A percentile compares a stretch with the other conserved stretches of the same genome.
These are phyloP conservation scores for Marasmius fiardii DNA, from an alignment of 1,284 basidiomycete species.

Conservation along the genomic window DNA sequence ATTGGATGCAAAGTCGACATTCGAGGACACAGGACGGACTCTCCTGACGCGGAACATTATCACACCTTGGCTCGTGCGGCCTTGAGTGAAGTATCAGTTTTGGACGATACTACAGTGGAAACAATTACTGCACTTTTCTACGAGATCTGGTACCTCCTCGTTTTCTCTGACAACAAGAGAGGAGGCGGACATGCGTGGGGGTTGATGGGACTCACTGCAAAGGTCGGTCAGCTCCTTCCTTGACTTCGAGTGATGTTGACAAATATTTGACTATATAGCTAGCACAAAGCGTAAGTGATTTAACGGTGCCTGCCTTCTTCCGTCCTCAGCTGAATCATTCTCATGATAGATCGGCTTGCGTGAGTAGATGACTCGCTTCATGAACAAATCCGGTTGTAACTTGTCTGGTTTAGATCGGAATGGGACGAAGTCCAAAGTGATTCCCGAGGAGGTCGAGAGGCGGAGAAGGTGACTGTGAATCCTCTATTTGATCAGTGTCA, in stretches of 20 bases:
- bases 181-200: conserved; percentile 51
- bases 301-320: conserved; percentile 5
- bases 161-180: conserved; percentile 47
- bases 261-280: conserved; percentile 23
- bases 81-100: conserved; percentile 51
- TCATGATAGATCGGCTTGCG: conserved; percentile 53
- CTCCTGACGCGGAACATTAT: conserved; percentile 49
- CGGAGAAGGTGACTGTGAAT: conserved; percentile 28
- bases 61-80: conserved; percentile 55
- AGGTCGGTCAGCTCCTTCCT: conserved; percentile 19
- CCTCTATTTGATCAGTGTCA: not conserved
- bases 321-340: conserved; percentile 11
- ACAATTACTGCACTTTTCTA: conserved; percentile 52
- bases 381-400: conserved; percentile 7
- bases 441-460: conserved; percentile 43
- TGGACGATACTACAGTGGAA: conserved; percentile 58
- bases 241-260: not conserved
- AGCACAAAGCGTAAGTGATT: conserved; percentile 54
- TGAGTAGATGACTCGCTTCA: conserved; percentile 27
- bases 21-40: conserved; percentile 36
- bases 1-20: conserved; percentile 48
- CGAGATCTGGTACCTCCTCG: conserved; percentile 43
- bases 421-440: conserved; percentile 37
- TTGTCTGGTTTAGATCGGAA: conserved; percentile 31
- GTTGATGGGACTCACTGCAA: conserved; percentile 60